A percentile compares a stretch with the other conserved stretches of the same genome.
Evolutionary conservation across 495 filamentous ascomycete genomes (phyloP).

Genomic region (Schizothecium vesticola): DNA sequence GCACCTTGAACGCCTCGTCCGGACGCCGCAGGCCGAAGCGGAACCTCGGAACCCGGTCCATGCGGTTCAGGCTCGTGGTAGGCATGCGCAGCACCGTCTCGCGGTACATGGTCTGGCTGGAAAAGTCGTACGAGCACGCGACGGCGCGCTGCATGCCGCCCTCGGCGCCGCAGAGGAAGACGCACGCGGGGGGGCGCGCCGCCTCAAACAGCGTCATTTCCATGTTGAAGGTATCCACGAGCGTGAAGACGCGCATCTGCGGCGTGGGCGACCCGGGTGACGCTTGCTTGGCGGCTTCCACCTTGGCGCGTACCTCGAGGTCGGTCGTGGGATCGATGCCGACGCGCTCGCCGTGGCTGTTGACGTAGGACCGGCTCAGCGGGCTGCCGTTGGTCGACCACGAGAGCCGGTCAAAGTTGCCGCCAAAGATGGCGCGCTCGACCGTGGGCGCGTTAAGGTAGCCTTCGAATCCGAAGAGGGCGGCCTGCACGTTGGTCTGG

Average conservation of each 20-base stretch:
- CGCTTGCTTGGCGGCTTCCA: conserved; percentile 8
- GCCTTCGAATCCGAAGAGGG: conserved; percentile 28
- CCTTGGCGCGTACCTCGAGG: neutral
- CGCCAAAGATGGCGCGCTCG: conserved; percentile 26
- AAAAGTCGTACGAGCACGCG: conserved; percentile 33
- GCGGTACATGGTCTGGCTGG: conserved; percentile 24
- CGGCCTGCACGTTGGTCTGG: conserved; percentile 11
- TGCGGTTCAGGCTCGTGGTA: conserved; percentile 19
- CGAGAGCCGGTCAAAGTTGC: conserved; percentile 5
- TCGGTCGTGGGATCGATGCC: neutral
- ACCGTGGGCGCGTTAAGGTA: conserved; percentile 15
- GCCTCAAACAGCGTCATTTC: conserved; percentile 34
- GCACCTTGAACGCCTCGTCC: no score
- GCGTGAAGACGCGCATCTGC: conserved; percentile 28
- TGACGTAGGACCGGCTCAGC: conserved; percentile 5
- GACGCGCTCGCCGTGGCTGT: conserved; percentile 1
- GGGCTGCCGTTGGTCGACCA: conserved; percentile 11
- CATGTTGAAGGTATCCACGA: conserved; percentile 37
- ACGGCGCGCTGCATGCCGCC: conserved; percentile 39
- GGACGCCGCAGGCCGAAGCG: conserved; percentile 1
- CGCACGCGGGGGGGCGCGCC: conserved; percentile 24
- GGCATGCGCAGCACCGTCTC: conserved; percentile 37
- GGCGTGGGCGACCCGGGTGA: conserved; percentile 10
- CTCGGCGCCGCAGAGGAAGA: conserved; percentile 33
- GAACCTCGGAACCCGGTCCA: conserved; percentile 16